Percentiles rank a stretch among this genome's conserved stretches.
phyloP scores from a whole-genome alignment of 768 basidiomycete genomes.

The Cystobasidium ongulense region DNA sequence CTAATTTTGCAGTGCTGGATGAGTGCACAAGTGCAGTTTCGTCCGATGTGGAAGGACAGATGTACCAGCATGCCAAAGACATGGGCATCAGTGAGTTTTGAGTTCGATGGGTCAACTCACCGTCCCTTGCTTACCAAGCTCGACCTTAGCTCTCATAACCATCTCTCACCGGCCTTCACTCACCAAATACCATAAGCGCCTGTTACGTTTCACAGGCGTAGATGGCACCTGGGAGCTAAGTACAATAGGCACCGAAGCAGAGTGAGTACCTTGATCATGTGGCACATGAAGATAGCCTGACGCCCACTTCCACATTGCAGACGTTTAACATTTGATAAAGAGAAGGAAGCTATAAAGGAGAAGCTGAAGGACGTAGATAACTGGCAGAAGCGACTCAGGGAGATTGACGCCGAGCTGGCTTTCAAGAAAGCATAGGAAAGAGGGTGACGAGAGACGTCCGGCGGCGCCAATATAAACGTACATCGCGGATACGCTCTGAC shows the following conservation, averaged over 20 bases:
- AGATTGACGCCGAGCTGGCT: slow-evolving; percentile 38
- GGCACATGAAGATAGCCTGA: slow-evolving; percentile 10
- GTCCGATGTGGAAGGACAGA: slow-evolving; percentile 86
- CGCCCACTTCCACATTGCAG: slow-evolving; percentile 2
- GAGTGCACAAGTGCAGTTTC: slow-evolving; percentile 95
- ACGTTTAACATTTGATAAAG: slow-evolving; percentile 60
- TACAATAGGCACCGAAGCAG: slow-evolving; percentile 64
- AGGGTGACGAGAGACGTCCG: background rate
- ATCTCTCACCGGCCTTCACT: slow-evolving; percentile 81
- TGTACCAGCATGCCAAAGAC: slow-evolving; percentile 88
- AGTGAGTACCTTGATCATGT: slow-evolving; percentile 45
- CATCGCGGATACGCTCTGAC: too few species aligned
- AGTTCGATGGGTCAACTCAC: background rate
- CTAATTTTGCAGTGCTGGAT: slow-evolving; percentile 74
- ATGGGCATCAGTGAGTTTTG: slow-evolving; percentile 59
- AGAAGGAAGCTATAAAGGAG: slow-evolving; percentile 60
- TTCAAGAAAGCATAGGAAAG: slow-evolving; percentile 19
- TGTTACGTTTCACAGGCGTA: slow-evolving; percentile 70
- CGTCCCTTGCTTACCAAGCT: too few species aligned
- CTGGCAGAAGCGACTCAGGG: slow-evolving; percentile 57
- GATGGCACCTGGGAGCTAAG: slow-evolving; percentile 64
- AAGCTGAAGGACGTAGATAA: slow-evolving; percentile 61
- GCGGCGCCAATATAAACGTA: background rate
- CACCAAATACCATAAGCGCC: slow-evolving; percentile 77
- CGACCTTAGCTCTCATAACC: slow-evolving; percentile 64